These are phyloP conservation scores for Ceratocystis destructans DNA, from an alignment of 2,329 filamentous ascomycete species.

Conservation along the genomic window DNA sequence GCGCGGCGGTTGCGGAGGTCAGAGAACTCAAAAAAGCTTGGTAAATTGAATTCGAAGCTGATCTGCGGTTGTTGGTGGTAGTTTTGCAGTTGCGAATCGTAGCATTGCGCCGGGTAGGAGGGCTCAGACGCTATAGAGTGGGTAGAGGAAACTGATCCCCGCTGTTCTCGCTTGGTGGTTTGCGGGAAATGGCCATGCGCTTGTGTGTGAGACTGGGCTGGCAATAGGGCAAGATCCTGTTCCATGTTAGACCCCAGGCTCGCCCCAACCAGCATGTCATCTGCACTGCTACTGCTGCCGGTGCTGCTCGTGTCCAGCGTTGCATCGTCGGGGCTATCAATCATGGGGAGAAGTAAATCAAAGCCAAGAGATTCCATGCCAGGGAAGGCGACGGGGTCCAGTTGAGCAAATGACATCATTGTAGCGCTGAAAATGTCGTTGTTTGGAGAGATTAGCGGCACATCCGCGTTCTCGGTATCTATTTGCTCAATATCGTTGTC, in stretches of 20 bases:
- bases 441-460: constrained; percentile 25
- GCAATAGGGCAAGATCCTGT: background rate
- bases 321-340: constrained; percentile 12
- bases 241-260: background rate
- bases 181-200: background rate
- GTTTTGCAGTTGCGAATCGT: constrained; percentile 19
- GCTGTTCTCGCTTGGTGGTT: background rate
- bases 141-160: background rate
- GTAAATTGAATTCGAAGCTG: constrained; percentile 38
- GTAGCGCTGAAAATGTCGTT: constrained; percentile 24
- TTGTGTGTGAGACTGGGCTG: background rate
- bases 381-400: background rate
- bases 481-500: background rate
- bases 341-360: constrained; percentile 13
- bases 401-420: background rate
- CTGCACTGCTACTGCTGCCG: constrained; percentile 11
- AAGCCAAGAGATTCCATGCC: constrained; percentile 4
- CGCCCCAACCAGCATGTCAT: background rate
- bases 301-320: constrained; percentile 13
- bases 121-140: background rate
- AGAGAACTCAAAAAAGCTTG: constrained; percentile 44
- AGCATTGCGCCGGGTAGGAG: constrained; percentile 19
- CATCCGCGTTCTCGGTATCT: constrained; percentile 7
- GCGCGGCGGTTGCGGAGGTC: constrained; percentile 39
- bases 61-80: constrained; percentile 29